phyloP scores from a whole-genome alignment of 108 stramenopile species.

The Cyclostephanos invisitatus region DNA sequence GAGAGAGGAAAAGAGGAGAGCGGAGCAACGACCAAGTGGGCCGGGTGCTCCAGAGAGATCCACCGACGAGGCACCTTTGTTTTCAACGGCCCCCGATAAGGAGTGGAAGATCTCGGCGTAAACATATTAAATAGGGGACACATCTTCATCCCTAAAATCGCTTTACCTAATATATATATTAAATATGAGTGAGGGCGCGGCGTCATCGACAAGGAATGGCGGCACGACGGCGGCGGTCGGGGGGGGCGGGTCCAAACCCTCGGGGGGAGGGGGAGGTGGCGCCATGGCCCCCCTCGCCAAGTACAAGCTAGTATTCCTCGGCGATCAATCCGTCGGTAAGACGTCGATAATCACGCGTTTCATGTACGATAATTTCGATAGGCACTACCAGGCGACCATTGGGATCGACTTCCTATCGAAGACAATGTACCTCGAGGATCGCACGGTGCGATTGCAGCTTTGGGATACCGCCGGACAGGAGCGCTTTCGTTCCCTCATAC shows the following conservation, averaged over 20 bases:
- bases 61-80: no score
- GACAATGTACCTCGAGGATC: conserved; percentile 98
- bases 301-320: conserved; percentile 99
- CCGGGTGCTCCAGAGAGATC: no score
- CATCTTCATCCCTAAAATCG: no score
- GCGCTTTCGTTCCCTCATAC: conserved; percentile 92
- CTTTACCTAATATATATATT: no score
- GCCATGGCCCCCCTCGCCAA: conserved; percentile 90
- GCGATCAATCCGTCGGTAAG: conserved; percentile 99
- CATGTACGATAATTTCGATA: conserved; percentile 96
- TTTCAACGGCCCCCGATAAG: no score
- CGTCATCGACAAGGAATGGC: no score
- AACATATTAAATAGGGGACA: no score
- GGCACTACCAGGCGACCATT: conserved; percentile 98
- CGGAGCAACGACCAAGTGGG: no score
- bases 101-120: no score
- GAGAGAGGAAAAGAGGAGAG: no score
- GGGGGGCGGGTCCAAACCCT: conserved; percentile 23
- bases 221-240: conserved; percentile 1
- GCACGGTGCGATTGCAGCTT: conserved; percentile 98
- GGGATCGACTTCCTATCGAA: conserved; percentile 99
- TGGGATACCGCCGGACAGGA: conserved; percentile 99
- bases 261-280: conserved; percentile 31
- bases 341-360: conserved; percentile 99
- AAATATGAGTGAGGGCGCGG: no score